Base-by-base conservation (phyloP, 768 basidiomycete genomes). In the Postia placenta region DNA sequence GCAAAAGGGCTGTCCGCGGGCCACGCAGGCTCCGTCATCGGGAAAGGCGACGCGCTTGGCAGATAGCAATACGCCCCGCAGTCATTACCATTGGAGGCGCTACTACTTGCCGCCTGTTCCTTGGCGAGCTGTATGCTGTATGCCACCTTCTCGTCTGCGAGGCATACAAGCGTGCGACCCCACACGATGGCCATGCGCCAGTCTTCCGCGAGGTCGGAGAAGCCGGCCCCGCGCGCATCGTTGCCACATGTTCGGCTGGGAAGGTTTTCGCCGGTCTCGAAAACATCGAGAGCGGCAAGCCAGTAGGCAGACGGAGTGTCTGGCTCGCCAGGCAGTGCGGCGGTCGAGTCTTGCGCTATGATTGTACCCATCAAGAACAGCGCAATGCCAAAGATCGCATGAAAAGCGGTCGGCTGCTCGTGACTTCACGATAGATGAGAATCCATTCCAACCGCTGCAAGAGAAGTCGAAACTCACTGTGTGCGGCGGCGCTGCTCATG, bases 161-260 rank as follows among this genome's bases (percentile, higher is more conserved):
- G 66, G 44, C 70, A 72, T 48, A 85, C 75, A 45, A 85, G 70
- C 5, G 80, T 78, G 55, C 83, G 77, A 1, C 83, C 83, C 81
- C 81, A 83, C 43, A 77, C 69, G 55, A 84, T 69, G 14, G 81
- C 76, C 75, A 85, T 78, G 25, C 78, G 74, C 83, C 83, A 87
- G 63, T 85, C 81, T 56, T 83, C 79, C 5, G 69, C 49, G n/a
- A 36, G 42, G 39, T 41, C 46, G 7, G 28, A 7, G 17, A 43
- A 43, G 42, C 26, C 42, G 12, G 42, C 36, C 17, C 30, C n/a
- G 7, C 30, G 30, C 15, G 9, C 30, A 15, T 28, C 55, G 50
- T 23, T 19, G 41, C 51, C 51, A 19, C 28, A 25, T 14, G 57
- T 56, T 27, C 71, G 71, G 28, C 72, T 70, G 0, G 81, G 81